Evolutionary conservation across 345 rosid genomes (phyloP), one percentile per base, ranked within the genome.

Genomic region (Citrus cavaleriei): DNA sequence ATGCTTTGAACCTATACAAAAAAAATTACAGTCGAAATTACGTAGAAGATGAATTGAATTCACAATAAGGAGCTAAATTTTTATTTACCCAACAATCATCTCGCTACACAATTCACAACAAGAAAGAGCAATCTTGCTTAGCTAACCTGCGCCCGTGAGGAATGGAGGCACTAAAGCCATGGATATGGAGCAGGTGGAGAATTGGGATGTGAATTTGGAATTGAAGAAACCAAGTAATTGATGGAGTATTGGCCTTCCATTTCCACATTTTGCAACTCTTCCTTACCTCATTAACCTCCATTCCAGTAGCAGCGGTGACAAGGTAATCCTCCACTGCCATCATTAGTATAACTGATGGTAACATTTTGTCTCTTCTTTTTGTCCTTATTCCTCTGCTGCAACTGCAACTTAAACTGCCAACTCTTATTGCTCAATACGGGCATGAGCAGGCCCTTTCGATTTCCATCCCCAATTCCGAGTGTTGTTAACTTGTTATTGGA

Each of bases 151-250:
- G 89, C 98, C 98, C 91, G 63, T 93, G 98, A 81, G 98, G 92
- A 85, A 95, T 87, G 35, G 97, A 95, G 72, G 98, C 98, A 10
- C 98, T 97, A 70, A 95, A 95, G 60, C 98, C 98, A 68, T 93
- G 98, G 74, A 95, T 91, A 59, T 92, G 95, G 68, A 93, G 95
- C 75, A 92, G 93, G 77, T 30, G 93, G 84, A 76, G 94, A 81
- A 60, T 57, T 77, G 22, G 80, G 40, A 51, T 81, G 67, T 35
- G 89, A 84, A 62, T 54, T 78, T 49, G 84, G 79, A 32, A 74
- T 68, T 18, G 85, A 82, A 42, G 85, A 80, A 77, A 89, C 90
- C n/a, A 92, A 90, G 90, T 92, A 95, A 65, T 92, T 95, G 42
- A 93, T 86, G 38, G 93, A 83, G 86, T 87, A 91, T 25, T 83